Base-by-base conservation (phyloP, 2,329 filamentous ascomycete species). In the Claviceps purpurea region DNA sequence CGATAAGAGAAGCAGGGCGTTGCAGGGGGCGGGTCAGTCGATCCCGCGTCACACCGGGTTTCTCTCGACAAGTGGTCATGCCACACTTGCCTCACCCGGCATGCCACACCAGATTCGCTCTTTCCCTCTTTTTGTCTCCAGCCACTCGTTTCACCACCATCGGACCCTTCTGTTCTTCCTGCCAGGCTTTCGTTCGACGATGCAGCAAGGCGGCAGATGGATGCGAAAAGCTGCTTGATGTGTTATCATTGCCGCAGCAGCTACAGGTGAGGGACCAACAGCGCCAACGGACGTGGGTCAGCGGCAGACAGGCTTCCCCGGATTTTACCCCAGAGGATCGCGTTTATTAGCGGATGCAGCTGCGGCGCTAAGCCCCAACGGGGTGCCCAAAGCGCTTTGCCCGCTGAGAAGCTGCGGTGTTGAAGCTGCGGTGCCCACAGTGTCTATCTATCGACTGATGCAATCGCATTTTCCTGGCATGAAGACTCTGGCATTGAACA, bases 311-410 rank as follows among this genome's bases (percentile, higher is more conserved):
- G 54, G 58, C 56, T 60, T 60, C 58, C 58, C 58, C 58, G 55
- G 58, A 59, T 57, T 60, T 52, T 55, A 56, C 57, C 58, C 58
- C 58, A 52, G 57, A 55, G 50, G 49, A 54, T 54, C 53, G 50
- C 52, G 34, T 34, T 30, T 34, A 48, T 22, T 54, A 55, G 57
- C 52, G 54, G 55, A 52, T 52, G 46, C 51, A 55, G 52, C 40
- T 14, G 26, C 16, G 26, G 40, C 54, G 56, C 54, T 47, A 50
- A 41, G 16, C 46, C 39, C 26, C 18, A 45, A 49, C 8, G 18
- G 34, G 11, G 40, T n/a, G 30, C 26, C 18, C 47, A 51, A 14
- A 47, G 40, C 6, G 34, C 41, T 41, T 22, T 16, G 24, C 39
- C 20, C 22, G 43, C 37, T 8, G 38, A 48, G 46, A 48, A n/a